Conservation (phyloP, 2,329 filamentous ascomycete genomes). For the Cytospora leucostoma region DNA sequence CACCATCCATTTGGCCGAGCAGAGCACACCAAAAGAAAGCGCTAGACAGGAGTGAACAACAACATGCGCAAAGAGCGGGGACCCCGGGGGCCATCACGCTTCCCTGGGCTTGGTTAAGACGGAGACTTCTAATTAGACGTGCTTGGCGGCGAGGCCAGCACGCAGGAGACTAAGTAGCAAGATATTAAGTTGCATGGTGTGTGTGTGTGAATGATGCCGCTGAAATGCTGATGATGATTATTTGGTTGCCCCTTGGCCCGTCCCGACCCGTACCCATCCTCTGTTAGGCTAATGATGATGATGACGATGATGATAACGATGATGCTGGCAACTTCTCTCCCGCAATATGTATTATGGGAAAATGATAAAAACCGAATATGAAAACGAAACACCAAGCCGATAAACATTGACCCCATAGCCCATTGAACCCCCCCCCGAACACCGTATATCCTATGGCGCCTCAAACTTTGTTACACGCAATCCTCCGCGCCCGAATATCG, state of each 20-base stretch:
- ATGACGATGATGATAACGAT: no score
- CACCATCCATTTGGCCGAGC: neutral
- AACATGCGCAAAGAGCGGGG: neutral
- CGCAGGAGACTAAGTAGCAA: neutral
- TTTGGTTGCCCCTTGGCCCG: neutral
- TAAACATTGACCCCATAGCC: neutral
- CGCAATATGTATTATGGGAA: conserved; percentile 8
- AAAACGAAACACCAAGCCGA: neutral
- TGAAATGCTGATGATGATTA: neutral
- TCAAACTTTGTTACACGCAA: neutral
- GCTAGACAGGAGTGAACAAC: neutral
- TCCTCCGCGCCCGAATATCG: neutral
- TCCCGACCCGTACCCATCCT: neutral
- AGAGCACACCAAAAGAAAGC: neutral
- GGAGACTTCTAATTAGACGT: neutral
- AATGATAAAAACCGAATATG: neutral
- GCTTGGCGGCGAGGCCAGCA: neutral
- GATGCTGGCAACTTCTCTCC: neutral
- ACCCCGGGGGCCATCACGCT: neutral
- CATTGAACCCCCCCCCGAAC: neutral
- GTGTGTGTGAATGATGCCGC: neutral
- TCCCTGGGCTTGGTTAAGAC: neutral
- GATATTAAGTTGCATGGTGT: conserved; percentile 3
- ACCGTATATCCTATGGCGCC: conserved; percentile 1
- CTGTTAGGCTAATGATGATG: neutral